Conservation (phyloP, 768 basidiomycete genomes). For the Naganishia friedmannii region DNA sequence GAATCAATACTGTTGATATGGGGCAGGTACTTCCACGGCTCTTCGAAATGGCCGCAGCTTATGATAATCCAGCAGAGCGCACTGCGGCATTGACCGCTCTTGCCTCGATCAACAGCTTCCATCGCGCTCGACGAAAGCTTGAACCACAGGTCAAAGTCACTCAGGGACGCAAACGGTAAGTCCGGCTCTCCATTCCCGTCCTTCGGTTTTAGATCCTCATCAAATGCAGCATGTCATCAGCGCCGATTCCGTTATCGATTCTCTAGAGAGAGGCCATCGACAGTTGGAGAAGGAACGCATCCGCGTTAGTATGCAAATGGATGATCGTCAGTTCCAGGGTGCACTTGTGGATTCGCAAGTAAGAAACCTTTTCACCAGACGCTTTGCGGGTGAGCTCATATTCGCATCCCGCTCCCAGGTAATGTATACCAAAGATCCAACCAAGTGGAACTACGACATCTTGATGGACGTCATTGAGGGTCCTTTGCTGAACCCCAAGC, state of each 20-base stretch:
- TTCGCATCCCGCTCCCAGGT: slow-evolving; percentile 57
- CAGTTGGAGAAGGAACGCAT: slow-evolving; percentile 87
- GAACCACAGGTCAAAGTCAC: slow-evolving; percentile 3
- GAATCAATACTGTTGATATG: not conserved
- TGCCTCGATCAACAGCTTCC: slow-evolving; percentile 85
- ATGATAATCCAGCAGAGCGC: slow-evolving; percentile 69
- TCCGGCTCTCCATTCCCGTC: not conserved
- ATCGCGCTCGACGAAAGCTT: slow-evolving; percentile 65
- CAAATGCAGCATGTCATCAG: slow-evolving; percentile 53
- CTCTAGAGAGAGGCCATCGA: slow-evolving; percentile 78
- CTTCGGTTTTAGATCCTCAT: not conserved
- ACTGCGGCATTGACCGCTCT: slow-evolving; percentile 80
- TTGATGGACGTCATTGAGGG: slow-evolving; percentile 87
- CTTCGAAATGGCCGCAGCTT: slow-evolving; percentile 75
- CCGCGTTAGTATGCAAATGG: slow-evolving; percentile 88
- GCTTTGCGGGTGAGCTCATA: slow-evolving; percentile 1
- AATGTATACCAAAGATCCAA: slow-evolving; percentile 78
- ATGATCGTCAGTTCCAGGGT: slow-evolving; percentile 85
- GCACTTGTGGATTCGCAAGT: slow-evolving; percentile 83
- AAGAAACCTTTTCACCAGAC: slow-evolving; percentile 33
- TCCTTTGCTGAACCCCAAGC: slow-evolving; percentile 80
- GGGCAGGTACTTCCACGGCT: slow-evolving; percentile 74
- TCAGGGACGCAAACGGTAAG: slow-evolving; percentile 10
- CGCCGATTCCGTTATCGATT: slow-evolving; percentile 65
- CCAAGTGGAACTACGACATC: slow-evolving; percentile 88